Percentiles rank a stretch among this genome's conserved stretches.
These are phyloP conservation scores for Herpetospermum pedunculosum DNA, from an alignment of 306 rosid genomes.

Conservation along the genomic window DNA sequence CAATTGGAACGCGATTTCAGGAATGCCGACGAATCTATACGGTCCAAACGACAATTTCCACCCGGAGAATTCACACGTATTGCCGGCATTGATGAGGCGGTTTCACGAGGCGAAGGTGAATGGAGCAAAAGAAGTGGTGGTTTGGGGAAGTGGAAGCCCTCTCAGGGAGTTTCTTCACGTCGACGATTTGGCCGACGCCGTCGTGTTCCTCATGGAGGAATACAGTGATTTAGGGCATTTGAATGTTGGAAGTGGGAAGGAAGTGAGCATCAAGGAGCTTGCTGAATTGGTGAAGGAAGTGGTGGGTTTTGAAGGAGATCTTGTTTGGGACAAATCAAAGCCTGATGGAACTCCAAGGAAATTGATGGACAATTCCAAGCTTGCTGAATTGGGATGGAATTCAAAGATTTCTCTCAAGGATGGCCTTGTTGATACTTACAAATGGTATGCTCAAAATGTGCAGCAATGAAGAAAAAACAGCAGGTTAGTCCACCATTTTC, in stretches of 20 bases:
- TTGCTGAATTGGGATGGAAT: constrained; percentile 66
- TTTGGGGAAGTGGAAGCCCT: constrained; percentile 95
- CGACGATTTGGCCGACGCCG: constrained; percentile 73
- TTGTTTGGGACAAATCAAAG: constrained; percentile 80
- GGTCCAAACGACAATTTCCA: constrained; percentile 84
- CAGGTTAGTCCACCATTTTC: constrained; percentile 10
- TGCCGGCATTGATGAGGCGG: constrained; percentile 87
- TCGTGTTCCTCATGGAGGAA: constrained; percentile 62
- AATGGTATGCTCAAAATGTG: constrained; percentile 75
- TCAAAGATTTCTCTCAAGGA: constrained; percentile 82
- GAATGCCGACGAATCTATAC: constrained; percentile 91
- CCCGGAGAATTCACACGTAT: constrained; percentile 85
- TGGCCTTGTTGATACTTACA: constrained; percentile 81
- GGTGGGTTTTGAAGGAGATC: constrained; percentile 78
- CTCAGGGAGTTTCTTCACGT: constrained; percentile 90
- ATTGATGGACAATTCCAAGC: constrained; percentile 88
- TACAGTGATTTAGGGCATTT: constrained; percentile 73
- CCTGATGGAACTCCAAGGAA: constrained; percentile 97
- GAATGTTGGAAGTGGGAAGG: constrained; percentile 89
- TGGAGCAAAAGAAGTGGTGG: constrained; percentile 74
- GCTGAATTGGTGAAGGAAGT: constrained; percentile 86
- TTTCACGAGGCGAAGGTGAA: constrained; percentile 86
- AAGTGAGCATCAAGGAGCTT: constrained; percentile 76
- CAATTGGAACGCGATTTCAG: constrained; percentile 82
- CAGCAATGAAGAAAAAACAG: constrained; percentile 28